Evolutionary conservation across 148 eudicot species (phyloP), one percentile per base, ranked within the genome.

Genomic region (Cornus florida): DNA sequence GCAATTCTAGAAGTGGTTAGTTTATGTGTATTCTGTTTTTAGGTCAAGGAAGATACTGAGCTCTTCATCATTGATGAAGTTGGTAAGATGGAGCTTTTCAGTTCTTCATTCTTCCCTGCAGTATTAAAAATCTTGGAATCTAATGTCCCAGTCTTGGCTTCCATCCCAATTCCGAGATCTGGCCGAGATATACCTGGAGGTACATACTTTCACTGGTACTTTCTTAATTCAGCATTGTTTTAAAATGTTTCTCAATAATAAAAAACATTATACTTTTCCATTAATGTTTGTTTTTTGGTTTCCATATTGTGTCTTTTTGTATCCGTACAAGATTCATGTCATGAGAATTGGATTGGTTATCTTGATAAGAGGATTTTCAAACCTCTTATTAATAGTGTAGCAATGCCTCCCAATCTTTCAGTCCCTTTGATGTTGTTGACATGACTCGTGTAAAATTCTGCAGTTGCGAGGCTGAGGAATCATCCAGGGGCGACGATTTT

Each of bases 151-250:
- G 76, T 93, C 28, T 83, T 95, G 86, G 98, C 98, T 78, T 83
- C 96, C 56, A 84, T 95, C 50, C 98, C 98, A 19, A 71, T 91
- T 33, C 86, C 95, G 24, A 95, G 83, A 76, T 80, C 82, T 67
- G 98, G 98, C 80, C 88, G 92, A 60, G 97, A 93, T 86, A 89
- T 95, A 88, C 97, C 97, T 64, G 97, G 84, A 89, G 98, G 98
- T 93, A 86, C 19, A 41, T 11, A 28, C 32, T 23, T 68, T 53
- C 31, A 56, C 38, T 3, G 24, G 10, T 2, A 4, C 46, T 59
- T 17, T 73, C 50, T 66, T 65, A 12, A 43, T 59, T 35, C 38
- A 38, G 39, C 75, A 53, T 62, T 62, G 7, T n/a, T 62, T 20
- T 53, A 3, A 17, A 6, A 20, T 62, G 66, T 2, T n/a, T 62